Percentiles rank a stretch among this genome's conserved stretches.
Evolutionary conservation across 2,329 filamentous ascomycete genomes (phyloP).

Genomic region (Teratosphaeria epicoccoides): DNA sequence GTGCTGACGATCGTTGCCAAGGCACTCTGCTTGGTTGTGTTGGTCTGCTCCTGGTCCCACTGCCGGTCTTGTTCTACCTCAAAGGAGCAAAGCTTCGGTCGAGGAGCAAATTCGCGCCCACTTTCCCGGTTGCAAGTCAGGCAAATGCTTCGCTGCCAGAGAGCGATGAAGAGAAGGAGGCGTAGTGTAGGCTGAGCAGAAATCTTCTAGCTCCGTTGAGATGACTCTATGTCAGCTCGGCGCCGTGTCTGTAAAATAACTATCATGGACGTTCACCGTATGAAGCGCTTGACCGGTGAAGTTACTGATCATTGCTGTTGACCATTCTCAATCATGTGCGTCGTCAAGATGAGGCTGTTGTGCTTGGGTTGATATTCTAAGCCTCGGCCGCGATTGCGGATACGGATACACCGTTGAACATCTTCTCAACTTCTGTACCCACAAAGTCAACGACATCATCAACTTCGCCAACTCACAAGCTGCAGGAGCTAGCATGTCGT

Average conservation of each 20-base stretch:
- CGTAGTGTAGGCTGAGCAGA: neutral
- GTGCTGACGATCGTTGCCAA: no score
- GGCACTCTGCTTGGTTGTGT: constrained; percentile 36
- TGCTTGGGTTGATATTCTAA: no score
- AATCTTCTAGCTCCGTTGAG: neutral
- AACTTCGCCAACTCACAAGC: neutral
- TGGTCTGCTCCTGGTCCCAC: constrained; percentile 32
- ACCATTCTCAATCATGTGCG: no score
- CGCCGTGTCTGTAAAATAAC: neutral
- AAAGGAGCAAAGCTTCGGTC: constrained; percentile 34
- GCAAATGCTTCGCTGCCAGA: constrained; percentile 6
- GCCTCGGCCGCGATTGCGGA: neutral
- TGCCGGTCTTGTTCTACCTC: constrained; percentile 36
- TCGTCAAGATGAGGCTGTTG: no score
- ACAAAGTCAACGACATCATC: neutral
- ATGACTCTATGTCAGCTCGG: neutral
- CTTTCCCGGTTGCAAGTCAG: constrained; percentile 6
- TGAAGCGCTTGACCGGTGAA: no score
- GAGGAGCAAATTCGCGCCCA: constrained; percentile 9
- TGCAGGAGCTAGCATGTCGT: constrained; percentile 31
- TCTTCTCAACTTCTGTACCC: neutral
- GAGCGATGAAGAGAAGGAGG: constrained; percentile 8
- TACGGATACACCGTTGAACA: neutral
- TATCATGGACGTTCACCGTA: no score
- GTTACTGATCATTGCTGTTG: no score